Evolutionary conservation across 2,329 filamentous ascomycete species (phyloP).

Genomic region (Aspergillus ruber): DNA sequence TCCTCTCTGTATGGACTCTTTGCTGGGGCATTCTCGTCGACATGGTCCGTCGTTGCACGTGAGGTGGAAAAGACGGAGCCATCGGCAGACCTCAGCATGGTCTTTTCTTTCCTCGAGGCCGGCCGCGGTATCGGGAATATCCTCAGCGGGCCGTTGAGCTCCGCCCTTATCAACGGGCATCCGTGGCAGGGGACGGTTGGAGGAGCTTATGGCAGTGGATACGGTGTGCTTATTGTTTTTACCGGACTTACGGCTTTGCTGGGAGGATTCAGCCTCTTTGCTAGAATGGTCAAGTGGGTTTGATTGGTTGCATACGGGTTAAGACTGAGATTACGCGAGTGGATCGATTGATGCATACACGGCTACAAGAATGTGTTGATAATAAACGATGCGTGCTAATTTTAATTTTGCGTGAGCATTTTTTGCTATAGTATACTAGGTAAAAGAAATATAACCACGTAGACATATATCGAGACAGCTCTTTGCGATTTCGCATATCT

Average conservation of each 20-base stretch:
- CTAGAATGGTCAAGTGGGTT: background rate
- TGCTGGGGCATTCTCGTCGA: constrained; percentile 37
- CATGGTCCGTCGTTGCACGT: constrained; percentile 42
- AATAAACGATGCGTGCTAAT: too few relatives aligned
- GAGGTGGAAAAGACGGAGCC: constrained; percentile 33
- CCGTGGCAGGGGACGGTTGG: constrained; percentile 14
- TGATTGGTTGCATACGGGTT: background rate
- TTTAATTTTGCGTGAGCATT: too few relatives aligned
- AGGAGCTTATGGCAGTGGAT: constrained; percentile 22
- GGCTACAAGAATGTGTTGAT: too few relatives aligned
- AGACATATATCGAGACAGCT: too few relatives aligned
- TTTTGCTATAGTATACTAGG: too few relatives aligned
- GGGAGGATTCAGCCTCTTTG: background rate
- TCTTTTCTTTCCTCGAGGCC: constrained; percentile 44
- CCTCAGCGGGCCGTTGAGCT: constrained; percentile 46
- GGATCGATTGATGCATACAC: too few relatives aligned
- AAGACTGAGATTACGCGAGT: too few relatives aligned
- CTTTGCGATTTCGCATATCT: too few relatives aligned
- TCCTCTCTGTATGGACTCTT: constrained; percentile 43
- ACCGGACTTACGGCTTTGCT: constrained; percentile 14
- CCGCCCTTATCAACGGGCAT: constrained; percentile 24
- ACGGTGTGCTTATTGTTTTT: constrained; percentile 23
- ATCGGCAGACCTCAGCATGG: constrained; percentile 41
- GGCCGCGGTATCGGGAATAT: constrained; percentile 49
- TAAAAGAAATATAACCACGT: too few relatives aligned